Conservation (phyloP, 192 early-diverging fungal genomes). For the Umbelopsis sp. region DNA sequence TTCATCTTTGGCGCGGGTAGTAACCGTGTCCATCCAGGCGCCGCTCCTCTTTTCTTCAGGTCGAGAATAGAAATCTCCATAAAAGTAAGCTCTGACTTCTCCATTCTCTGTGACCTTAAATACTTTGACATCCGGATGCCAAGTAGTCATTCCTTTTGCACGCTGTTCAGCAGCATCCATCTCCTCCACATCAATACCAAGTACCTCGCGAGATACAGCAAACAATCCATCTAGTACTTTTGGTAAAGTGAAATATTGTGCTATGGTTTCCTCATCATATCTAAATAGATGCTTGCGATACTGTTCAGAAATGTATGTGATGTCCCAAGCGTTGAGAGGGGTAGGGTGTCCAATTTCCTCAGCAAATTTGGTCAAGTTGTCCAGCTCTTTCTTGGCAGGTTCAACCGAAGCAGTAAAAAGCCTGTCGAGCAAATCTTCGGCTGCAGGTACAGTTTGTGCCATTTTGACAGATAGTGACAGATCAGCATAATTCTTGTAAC, state of each 20-base stretch:
- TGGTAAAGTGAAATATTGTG: conserved; percentile 58
- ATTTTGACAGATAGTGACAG: conserved; percentile 61
- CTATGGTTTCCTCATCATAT: conserved; percentile 56
- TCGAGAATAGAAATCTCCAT: conserved; percentile 62
- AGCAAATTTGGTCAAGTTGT: conserved; percentile 50
- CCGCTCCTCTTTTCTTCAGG: conserved; percentile 60
- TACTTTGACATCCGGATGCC: conserved; percentile 62
- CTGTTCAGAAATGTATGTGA: conserved; percentile 49
- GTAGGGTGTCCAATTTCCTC: conserved; percentile 33
- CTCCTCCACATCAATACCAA: conserved; percentile 53
- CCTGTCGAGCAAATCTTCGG: conserved; percentile 45
- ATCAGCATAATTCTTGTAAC: conserved; percentile 50
- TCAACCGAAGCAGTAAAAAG: conserved; percentile 49
- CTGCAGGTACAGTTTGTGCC: conserved; percentile 48
- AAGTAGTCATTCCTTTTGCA: conserved; percentile 43
- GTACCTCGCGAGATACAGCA: conserved; percentile 50
- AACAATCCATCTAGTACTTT: conserved; percentile 58
- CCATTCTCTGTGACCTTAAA: conserved; percentile 54
- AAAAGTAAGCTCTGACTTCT: conserved; percentile 56
- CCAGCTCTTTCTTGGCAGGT: conserved; percentile 47
- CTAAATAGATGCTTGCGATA: conserved; percentile 56
- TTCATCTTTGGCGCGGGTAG: conserved; percentile 47
- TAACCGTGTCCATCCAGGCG: conserved; percentile 63
- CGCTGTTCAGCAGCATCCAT: conserved; percentile 38
- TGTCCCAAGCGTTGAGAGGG: conserved; percentile 57